These are phyloP conservation scores for Chrysopogon serrulatus DNA, from an alignment of 176 grass and related monocot genomes.

Conservation along the genomic window DNA sequence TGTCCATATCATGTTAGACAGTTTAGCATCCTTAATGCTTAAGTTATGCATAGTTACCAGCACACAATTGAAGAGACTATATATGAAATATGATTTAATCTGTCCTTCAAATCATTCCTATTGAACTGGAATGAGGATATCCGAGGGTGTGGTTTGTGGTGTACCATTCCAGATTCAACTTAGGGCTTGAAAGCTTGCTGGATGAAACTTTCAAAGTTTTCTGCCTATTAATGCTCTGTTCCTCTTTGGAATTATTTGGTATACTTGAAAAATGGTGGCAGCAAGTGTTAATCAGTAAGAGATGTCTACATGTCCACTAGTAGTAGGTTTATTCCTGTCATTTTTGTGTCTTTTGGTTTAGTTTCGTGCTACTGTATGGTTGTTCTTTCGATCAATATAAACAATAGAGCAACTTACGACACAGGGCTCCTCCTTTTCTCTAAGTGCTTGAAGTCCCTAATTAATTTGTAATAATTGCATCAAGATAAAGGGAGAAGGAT, in stretches of 20 bases:
- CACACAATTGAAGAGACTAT: neutral
- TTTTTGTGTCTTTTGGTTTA: neutral
- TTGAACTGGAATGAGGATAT: neutral
- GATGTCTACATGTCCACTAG: neutral
- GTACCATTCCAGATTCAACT: neutral
- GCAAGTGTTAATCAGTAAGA: neutral
- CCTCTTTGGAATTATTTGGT: neutral
- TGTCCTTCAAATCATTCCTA: neutral
- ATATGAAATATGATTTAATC: neutral
- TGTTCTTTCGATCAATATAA: neutral
- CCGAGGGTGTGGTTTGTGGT: neutral
- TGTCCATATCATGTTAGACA: neutral
- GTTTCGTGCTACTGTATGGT: neutral
- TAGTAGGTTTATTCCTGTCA: neutral
- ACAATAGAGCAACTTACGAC: neutral
- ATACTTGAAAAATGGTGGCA: neutral
- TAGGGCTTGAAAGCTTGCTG: neutral
- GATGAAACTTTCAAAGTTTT: neutral
- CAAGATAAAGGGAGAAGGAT: neutral
- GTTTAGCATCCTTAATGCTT: neutral
- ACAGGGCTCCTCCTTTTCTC: neutral
- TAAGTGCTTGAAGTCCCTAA: neutral
- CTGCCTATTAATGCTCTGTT: neutral
- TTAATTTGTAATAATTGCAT: neutral
- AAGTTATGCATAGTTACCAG: neutral